phyloP scores from a whole-genome alignment of 257 asterid species.

The Forsythia suspensa region DNA sequence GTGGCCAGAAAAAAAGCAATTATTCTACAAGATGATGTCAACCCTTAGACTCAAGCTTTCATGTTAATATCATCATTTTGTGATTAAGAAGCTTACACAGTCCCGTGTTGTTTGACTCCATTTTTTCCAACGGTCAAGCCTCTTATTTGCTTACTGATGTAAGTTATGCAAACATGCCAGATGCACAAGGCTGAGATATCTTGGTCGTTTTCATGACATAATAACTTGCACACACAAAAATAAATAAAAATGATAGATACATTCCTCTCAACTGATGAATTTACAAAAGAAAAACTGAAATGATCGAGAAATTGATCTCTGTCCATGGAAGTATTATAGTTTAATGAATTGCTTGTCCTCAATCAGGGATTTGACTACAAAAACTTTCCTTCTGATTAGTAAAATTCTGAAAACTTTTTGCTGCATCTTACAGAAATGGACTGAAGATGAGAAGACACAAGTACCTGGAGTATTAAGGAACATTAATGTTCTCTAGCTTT shows the following conservation, averaged over 20 bases:
- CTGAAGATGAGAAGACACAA: background rate
- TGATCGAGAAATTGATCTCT: background rate
- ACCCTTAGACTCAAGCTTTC: background rate
- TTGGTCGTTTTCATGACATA: background rate
- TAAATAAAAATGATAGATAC: background rate
- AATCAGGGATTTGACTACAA: background rate
- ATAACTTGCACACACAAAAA: background rate
- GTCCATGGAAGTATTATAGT: background rate
- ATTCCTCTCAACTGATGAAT: slow-evolving; percentile 1
- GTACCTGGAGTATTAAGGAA: slow-evolving; percentile 27
- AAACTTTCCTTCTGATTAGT: background rate
- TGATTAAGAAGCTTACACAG: background rate
- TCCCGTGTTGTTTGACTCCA: background rate
- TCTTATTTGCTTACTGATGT: background rate
- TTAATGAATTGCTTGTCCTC: background rate
- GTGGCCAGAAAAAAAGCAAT: background rate
- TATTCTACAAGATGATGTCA: background rate
- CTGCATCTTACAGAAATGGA: background rate
- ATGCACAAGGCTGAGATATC: slow-evolving; percentile 1
- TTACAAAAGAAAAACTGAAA: background rate
- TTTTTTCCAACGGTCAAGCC: background rate
- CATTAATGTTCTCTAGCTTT: slow-evolving; percentile 33
- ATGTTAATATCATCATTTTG: slow-evolving; percentile 7
- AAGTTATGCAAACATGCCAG: background rate
- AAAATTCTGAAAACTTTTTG: slow-evolving; percentile 10